A percentile compares a stretch with the other conserved stretches of the same genome.
These are phyloP conservation scores for Geotrichum reessii DNA, from an alignment of 1,139 yeast genomes.

Conservation along the genomic window DNA sequence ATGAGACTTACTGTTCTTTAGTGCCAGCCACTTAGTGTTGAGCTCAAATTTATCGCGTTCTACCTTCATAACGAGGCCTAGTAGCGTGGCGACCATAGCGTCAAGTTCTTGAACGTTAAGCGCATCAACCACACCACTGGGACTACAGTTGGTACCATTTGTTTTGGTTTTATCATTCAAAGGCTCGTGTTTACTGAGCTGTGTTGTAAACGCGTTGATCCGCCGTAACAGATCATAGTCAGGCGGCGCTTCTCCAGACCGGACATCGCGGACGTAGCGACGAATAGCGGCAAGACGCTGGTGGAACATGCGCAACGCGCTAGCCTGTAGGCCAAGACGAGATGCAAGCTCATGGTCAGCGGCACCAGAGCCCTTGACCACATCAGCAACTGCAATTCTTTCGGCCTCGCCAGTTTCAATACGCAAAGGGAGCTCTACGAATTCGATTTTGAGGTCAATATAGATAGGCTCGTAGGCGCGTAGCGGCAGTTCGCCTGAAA, in stretches of 20 bases:
- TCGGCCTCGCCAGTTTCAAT: conserved; percentile 37
- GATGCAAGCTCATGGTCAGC: conserved; percentile 20
- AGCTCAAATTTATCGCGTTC: conserved; percentile 17
- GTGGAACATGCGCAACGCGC: conserved; percentile 32
- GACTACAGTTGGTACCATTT: conserved; percentile 1
- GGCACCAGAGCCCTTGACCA: conserved; percentile 27
- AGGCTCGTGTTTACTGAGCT: conserved; percentile 18
- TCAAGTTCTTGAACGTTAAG: conserved; percentile 26
- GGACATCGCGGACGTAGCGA: conserved; percentile 26
- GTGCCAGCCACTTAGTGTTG: conserved; percentile 15
- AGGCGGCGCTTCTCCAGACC: conserved; percentile 20
- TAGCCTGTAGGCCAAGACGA: conserved; percentile 30
- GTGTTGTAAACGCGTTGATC: conserved; percentile 26
- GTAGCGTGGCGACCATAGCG: conserved; percentile 26
- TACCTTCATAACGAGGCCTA: conserved; percentile 26
- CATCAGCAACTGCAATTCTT: conserved; percentile 35
- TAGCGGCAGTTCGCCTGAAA: conserved; percentile 29
- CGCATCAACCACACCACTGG: conserved; percentile 11
- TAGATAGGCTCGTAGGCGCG: conserved; percentile 30
- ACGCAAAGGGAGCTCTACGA: conserved; percentile 26
- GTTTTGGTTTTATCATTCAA: neutral
- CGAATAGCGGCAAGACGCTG: conserved; percentile 27
- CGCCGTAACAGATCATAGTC: conserved; percentile 28
- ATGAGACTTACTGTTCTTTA: neutral
- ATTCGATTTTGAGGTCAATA: conserved; percentile 24